These are phyloP conservation scores for Parietichytrium sp. DNA, from an alignment of 108 stramenopile species.

Conservation along the genomic window DNA sequence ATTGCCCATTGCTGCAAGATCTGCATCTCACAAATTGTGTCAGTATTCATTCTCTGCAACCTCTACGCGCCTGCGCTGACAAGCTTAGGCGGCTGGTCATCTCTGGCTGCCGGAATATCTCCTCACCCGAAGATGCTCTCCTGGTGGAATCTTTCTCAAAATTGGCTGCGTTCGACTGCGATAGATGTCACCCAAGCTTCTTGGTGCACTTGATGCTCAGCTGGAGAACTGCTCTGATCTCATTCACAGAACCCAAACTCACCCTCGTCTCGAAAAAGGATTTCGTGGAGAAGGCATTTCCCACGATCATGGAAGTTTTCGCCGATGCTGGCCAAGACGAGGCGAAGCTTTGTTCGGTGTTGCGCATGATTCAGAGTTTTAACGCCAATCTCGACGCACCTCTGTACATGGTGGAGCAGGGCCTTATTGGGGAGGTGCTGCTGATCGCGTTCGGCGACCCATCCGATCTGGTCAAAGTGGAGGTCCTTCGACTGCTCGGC, in stretches of 20 bases:
- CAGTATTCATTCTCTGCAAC: background rate
- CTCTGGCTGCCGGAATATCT: background rate
- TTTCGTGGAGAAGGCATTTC: background rate
- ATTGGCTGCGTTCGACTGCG: background rate
- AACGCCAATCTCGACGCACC: background rate
- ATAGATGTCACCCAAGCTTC: background rate
- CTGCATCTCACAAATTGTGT: background rate
- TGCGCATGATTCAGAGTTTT: background rate
- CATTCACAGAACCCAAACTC: background rate
- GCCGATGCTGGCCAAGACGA: background rate
- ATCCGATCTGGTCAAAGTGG: too few relatives aligned
- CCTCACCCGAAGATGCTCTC: background rate
- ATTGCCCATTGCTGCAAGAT: background rate
- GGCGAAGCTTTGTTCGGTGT: background rate
- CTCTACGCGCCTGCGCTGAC: background rate
- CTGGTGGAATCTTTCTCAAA: background rate
- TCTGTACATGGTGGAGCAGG: background rate
- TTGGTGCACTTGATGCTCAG: background rate
- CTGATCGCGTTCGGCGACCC: too few relatives aligned
- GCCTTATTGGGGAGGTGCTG: too few relatives aligned
- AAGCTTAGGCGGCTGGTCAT: background rate
- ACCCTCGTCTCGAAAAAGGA: background rate
- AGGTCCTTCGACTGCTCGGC: too few relatives aligned
- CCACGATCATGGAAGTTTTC: background rate
- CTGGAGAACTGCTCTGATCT: background rate